phyloP scores from a whole-genome alignment of 352 stramenopile genomes.

The Phytopythium oedochilum region DNA sequence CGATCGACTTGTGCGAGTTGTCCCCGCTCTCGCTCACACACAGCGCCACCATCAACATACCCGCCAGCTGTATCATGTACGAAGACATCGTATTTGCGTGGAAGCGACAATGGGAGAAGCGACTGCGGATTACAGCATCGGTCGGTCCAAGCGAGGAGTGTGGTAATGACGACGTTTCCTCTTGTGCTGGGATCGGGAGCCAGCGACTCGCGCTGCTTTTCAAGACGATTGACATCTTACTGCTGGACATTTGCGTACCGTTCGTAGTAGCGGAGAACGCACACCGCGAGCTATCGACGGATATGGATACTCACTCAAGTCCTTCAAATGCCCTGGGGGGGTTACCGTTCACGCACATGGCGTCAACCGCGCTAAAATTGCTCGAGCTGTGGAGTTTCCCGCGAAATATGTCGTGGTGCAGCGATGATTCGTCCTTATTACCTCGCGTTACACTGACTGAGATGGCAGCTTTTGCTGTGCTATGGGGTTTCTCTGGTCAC shows the following conservation, averaged over 20 bases:
- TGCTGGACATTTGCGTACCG: slow-evolving; percentile 20
- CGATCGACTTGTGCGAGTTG: slow-evolving; percentile 8
- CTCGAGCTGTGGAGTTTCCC: slow-evolving; percentile 31
- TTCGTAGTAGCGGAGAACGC: slow-evolving; percentile 22
- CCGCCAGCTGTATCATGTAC: slow-evolving; percentile 10
- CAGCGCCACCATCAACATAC: slow-evolving; percentile 16
- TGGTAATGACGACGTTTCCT: not conserved
- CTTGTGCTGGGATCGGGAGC: slow-evolving; percentile 1
- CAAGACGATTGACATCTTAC: slow-evolving; percentile 15
- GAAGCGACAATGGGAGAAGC: slow-evolving; percentile 11
- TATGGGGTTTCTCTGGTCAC: slow-evolving; percentile 51
- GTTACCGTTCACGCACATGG: slow-evolving; percentile 43
- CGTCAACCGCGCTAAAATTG: slow-evolving; percentile 23
- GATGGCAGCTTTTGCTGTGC: slow-evolving; percentile 35
- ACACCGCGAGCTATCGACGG: not conserved
- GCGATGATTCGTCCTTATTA: slow-evolving; percentile 15
- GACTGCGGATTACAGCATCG: not conserved
- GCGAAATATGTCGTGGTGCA: slow-evolving; percentile 23
- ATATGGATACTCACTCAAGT: not conserved
- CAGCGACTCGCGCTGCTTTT: slow-evolving; percentile 22
- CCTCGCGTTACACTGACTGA: slow-evolving; percentile 15
- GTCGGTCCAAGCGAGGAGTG: not conserved
- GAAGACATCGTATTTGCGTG: slow-evolving; percentile 17
- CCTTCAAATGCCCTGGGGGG: slow-evolving; percentile 13
- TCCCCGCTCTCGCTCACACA: slow-evolving; percentile 16